These are phyloP conservation scores for Colletotrichum sublineola DNA, from an alignment of 2,329 filamentous ascomycete species.

Conservation along the genomic window DNA sequence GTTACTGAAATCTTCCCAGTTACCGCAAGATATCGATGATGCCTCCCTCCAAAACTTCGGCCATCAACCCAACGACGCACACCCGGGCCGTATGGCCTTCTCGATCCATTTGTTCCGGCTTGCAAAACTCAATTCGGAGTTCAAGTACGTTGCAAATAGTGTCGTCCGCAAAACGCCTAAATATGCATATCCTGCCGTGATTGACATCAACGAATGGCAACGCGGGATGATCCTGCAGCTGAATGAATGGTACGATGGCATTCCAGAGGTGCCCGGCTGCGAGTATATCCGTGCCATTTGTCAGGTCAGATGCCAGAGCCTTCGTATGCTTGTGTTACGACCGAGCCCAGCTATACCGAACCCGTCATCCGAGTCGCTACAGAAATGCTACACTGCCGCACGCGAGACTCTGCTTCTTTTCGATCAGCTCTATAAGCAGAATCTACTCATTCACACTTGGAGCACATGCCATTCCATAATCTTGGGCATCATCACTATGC, in stretches of 20 bases:
- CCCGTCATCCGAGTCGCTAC: slow-evolving; percentile 56
- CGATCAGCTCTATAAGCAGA: slow-evolving; percentile 58
- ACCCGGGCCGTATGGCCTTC: slow-evolving; percentile 46
- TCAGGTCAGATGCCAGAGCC: slow-evolving; percentile 60
- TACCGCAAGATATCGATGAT: slow-evolving; percentile 48
- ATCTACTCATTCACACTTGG: slow-evolving; percentile 62
- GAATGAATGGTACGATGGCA: slow-evolving; percentile 52
- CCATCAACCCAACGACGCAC: not conserved
- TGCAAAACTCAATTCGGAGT: slow-evolving; percentile 65
- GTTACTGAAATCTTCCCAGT: slow-evolving; percentile 45
- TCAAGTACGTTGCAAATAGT: slow-evolving; percentile 69
- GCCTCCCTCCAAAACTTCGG: slow-evolving; percentile 32
- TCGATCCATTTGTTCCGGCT: slow-evolving; percentile 64
- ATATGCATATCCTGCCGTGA: slow-evolving; percentile 63
- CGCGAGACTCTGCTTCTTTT: slow-evolving; percentile 56
- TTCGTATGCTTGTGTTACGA: slow-evolving; percentile 63
- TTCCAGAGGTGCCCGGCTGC: slow-evolving; percentile 13
- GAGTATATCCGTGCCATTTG: slow-evolving; percentile 53
- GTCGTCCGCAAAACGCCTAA: slow-evolving; percentile 60
- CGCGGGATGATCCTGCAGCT: slow-evolving; percentile 55
- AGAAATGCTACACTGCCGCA: slow-evolving; percentile 59
- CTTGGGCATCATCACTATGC: slow-evolving; percentile 61
- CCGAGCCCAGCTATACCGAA: slow-evolving; percentile 66
- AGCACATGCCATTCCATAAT: slow-evolving; percentile 63
- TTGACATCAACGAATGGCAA: slow-evolving; percentile 62